A percentile compares a stretch with the other conserved stretches of the same genome.
phyloP scores from a whole-genome alignment of 2,329 filamentous ascomycete genomes.

The Ascochyta rabiei region DNA sequence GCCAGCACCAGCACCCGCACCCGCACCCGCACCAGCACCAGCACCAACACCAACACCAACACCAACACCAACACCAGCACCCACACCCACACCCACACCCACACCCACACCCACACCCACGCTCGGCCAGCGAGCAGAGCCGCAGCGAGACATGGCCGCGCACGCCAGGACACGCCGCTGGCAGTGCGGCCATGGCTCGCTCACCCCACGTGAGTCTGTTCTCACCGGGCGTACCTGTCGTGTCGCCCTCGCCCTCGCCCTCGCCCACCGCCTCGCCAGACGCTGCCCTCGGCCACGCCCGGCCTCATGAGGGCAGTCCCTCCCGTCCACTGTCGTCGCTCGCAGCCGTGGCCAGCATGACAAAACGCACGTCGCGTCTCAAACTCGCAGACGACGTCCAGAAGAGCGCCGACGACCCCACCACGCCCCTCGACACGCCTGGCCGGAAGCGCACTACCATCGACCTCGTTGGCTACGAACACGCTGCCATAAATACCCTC shows the following conservation, averaged over 20 bases:
- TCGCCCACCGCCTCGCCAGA: conserved; percentile 10
- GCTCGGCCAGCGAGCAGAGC: background rate
- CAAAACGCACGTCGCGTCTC: conserved; percentile 37
- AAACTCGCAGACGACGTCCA: conserved; percentile 47
- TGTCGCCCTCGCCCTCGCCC: conserved; percentile 3
- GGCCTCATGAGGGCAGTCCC: conserved; percentile 21
- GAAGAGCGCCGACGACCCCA: conserved; percentile 58
- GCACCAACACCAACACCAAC: too few species aligned
- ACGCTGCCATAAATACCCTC: conserved; percentile 52
- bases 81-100: too few species aligned
- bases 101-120: too few species aligned
- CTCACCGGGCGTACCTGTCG: conserved; percentile 12
- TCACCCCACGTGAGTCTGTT: conserved; percentile 14
- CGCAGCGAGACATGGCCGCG: conserved; percentile 22
- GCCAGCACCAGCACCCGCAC: background rate
- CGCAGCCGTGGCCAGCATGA: conserved; percentile 28
- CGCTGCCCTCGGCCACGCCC: conserved; percentile 9
- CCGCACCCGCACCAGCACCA: too few species aligned
- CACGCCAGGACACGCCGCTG: conserved; percentile 16
- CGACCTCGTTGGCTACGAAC: conserved; percentile 43
- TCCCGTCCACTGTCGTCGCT: conserved; percentile 31
- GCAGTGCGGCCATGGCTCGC: conserved; percentile 10
- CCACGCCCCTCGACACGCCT: conserved; percentile 45
- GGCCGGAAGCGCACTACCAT: conserved; percentile 29
- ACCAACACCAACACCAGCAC: too few species aligned